phyloP scores from a whole-genome alignment of 257 asterid species.

The Striga asiatica region DNA sequence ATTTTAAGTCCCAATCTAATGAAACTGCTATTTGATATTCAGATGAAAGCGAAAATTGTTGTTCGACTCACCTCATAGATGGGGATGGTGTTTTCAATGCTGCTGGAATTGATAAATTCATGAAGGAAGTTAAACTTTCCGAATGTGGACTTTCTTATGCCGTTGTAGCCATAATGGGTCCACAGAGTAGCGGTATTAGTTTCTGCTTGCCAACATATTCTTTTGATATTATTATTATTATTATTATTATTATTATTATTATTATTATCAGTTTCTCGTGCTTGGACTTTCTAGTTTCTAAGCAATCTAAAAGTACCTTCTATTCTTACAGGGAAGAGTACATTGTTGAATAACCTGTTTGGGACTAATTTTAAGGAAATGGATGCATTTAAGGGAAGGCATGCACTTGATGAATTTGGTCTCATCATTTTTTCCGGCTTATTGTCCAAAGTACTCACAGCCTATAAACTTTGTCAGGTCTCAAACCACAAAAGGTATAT shows the following conservation, averaged over 20 bases:
- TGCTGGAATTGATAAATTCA: conserved; percentile 63
- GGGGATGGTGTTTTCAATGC: conserved; percentile 82
- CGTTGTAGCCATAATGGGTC: conserved; percentile 97
- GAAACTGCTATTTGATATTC: conserved; percentile 18
- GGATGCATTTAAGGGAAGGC: conserved; percentile 94
- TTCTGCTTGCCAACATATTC: background rate
- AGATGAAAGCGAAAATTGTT: conserved; percentile 35
- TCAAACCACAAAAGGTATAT: conserved; percentile 75
- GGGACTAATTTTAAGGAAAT: conserved; percentile 77
- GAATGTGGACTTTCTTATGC: conserved; percentile 99
- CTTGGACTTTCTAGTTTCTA: background rate
- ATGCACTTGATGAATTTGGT: conserved; percentile 20
- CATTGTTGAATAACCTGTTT: conserved; percentile 75
- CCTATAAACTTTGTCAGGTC: conserved; percentile 38
- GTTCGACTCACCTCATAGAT: conserved; percentile 91
- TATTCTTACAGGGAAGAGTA: conserved; percentile 77
- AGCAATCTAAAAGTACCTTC: too few species aligned
- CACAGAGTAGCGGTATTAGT: conserved; percentile 93
- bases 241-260: too few species aligned
- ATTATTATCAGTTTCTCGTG: background rate
- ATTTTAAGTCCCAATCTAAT: conserved; percentile 7
- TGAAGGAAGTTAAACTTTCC: conserved; percentile 66
- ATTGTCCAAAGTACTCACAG: conserved; percentile 12
- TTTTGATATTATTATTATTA: too few species aligned
- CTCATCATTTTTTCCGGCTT: conserved; percentile 3